A percentile compares a stretch with the other conserved stretches of the same genome.
These are phyloP conservation scores for Halteria grandinella DNA, from an alignment of 73 alveolate species.

Conservation along the genomic window DNA sequence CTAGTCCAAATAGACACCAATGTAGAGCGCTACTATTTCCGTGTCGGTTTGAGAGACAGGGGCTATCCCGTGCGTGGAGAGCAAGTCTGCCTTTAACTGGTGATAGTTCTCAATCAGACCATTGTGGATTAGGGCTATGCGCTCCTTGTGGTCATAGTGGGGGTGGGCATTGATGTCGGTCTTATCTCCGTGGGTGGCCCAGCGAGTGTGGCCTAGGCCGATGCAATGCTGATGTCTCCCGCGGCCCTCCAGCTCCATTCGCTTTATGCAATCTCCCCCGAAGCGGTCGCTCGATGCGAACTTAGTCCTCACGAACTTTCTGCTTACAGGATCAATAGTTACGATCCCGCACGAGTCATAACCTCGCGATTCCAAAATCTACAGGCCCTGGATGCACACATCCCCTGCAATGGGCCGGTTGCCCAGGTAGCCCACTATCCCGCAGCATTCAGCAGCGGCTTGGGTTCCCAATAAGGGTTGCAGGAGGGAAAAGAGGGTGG, in stretches of 20 bases:
- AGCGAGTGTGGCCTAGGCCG: slow-evolving; percentile 93
- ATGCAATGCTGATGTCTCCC: slow-evolving; percentile 71
- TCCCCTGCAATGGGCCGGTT: slow-evolving; percentile 76
- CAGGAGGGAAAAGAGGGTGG: no score
- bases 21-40: slow-evolving; percentile 82
- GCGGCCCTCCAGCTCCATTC: slow-evolving; percentile 64
- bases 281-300: slow-evolving; percentile 71
- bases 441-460: slow-evolving; percentile 71
- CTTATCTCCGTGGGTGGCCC: slow-evolving; percentile 93
- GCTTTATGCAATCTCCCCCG: slow-evolving; percentile 84
- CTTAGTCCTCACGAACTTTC: slow-evolving; percentile 74
- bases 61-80: slow-evolving; percentile 57
- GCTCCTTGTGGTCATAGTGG: slow-evolving; percentile 75
- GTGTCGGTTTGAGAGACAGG: slow-evolving; percentile 82
- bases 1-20: slow-evolving; percentile 67
- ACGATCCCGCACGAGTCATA: slow-evolving; percentile 93
- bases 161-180: slow-evolving; percentile 94
- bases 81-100: slow-evolving; percentile 65
- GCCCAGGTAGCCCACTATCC: slow-evolving; percentile 87
- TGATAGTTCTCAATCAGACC: slow-evolving; percentile 84
- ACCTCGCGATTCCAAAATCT: slow-evolving; percentile 84
- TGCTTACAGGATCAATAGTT: slow-evolving; percentile 65
- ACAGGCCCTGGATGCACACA: slow-evolving; percentile 78
- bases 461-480: neutral
- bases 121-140: slow-evolving; percentile 84